Percentiles rank a stretch among this genome's conserved stretches.
Conservation (phyloP, 495 filamentous ascomycete genomes). For the Baudoinia panamericana region DNA sequence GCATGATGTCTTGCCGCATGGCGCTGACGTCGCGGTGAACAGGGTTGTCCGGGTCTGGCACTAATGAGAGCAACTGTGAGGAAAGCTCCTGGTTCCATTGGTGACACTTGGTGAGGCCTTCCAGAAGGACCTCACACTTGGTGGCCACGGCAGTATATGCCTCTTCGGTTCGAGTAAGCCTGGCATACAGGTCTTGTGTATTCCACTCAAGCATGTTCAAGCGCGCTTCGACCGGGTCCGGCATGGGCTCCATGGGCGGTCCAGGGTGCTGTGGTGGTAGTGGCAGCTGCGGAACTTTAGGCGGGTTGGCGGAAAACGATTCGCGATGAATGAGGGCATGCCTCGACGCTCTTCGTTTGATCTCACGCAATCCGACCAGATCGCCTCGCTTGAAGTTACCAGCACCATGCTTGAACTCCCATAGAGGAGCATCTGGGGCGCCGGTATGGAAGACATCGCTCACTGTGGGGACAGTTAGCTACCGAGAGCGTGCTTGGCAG, state of each 20-base stretch:
- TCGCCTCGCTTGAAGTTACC: conserved; percentile 95
- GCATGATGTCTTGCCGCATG: conserved; percentile 74
- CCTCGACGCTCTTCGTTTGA: conserved; percentile 90
- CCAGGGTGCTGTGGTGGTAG: conserved; percentile 75
- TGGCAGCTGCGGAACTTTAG: conserved; percentile 53
- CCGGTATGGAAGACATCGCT: conserved; percentile 98
- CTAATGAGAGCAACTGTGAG: conserved; percentile 52
- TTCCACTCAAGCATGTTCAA: conserved; percentile 67
- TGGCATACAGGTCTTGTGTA: conserved; percentile 63
- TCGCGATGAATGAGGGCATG: conserved; percentile 93
- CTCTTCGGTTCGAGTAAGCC: conserved; percentile 74
- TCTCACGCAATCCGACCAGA: conserved; percentile 79
- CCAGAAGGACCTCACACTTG: conserved; percentile 69
- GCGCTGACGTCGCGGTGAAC: conserved; percentile 52
- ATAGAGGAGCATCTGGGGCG: conserved; percentile 84
- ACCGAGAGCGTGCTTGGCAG: no score
- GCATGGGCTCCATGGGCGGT: conserved; percentile 47
- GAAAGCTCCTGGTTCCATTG: conserved; percentile 73
- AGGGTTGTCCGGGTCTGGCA: conserved; percentile 51
- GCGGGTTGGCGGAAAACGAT: conserved; percentile 55
- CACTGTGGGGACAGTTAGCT: conserved; percentile 40
- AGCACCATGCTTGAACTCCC: conserved; percentile 98
- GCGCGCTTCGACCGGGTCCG: conserved; percentile 62
- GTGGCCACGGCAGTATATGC: conserved; percentile 60
- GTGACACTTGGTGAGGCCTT: conserved; percentile 64